Base-by-base conservation (phyloP, 2,329 filamentous ascomycete genomes). In the Trichoderma semiorbis region DNA sequence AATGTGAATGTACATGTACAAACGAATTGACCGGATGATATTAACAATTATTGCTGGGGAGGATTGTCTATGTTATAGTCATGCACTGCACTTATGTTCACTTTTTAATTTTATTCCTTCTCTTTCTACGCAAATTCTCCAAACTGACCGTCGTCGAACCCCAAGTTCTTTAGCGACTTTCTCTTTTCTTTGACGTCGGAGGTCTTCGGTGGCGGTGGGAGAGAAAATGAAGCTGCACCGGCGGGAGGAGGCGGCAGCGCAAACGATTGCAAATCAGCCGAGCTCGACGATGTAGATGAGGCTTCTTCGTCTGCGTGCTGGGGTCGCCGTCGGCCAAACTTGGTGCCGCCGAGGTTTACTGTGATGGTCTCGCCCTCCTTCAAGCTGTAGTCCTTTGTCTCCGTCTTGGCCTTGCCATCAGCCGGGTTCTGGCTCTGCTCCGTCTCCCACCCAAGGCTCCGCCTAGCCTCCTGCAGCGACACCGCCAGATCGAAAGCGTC, bases 351-450 rank as follows among this genome's bases (percentile, higher is more conserved):
- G 5, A 96, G 86, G 79, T 92, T 93, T 74, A 97, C 90, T 28
- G 91, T 93, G 76, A 97, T 97, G 21, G 92, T 97, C 85, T 97
- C 92, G 12, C 94, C 94, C 73, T 95, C 93, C 81, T 97, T 97
- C 74, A 97, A 81, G 77, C 92, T 95, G 78, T 94, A 94, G 78
- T 97, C 94, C 75, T 88, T 89, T 1, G 74, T 73, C 55, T 82
- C 80, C 60, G 81, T 78, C 70, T 81, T 80, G 72, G 81, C 80
- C 72, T 80, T 81, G 18, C 78, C 76, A 14, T 78, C 79, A 5
- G 79, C 78, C 0, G 77, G 75, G 81, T 81, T 53, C 81, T 81
- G 55, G n/a, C 24, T 57, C 26, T 79, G 76, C 26, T 77, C 78
- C 8, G 78, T 81, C 58, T 89, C 88, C 78, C 92, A 85, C 0